Evolutionary conservation across 768 basidiomycete species (phyloP), one percentile per base, ranked within the genome.

Genomic region (Dioszegia aurantiaca): DNA sequence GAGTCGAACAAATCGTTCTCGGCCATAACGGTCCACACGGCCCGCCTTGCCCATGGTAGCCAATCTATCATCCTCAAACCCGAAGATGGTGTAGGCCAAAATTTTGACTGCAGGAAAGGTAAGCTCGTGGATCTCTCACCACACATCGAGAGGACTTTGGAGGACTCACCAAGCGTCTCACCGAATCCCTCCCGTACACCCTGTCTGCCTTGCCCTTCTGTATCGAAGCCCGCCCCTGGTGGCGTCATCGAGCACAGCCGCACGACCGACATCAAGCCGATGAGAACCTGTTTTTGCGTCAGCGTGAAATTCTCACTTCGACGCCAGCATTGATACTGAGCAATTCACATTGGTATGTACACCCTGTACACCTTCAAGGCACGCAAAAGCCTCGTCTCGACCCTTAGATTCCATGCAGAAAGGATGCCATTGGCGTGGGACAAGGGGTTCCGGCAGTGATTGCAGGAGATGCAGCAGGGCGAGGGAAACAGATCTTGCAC

Each of bases 361-460:
- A 23, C 59, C 57, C 11, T 44, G 49, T 4, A 73, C 54, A 5
- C 59, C 66, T 39, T 73, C 71, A 12, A 73, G 33, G 17, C 60
- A 52, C 0, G 69, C 71, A 54, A 70, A 73, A 6, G 68, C 71
- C n/a, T 63, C 67, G 47, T 73, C 71, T 21, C 71, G 36, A 51
- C 61, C 58, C 27, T 47, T 36, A 12, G 67, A 58, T 1, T 28
- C 44, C 14, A 61, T 31, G 45, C 68, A 70, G 42, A 48, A 40
- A 6, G 47, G 49, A 46, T 65, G 68, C 21, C 59, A 58, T 4
- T 42, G 40, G 3, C 44, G 28, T 1, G 70, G 70, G 19, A 72
- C 14, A 0, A 73, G 56, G 12, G 68, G 64, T 11, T 59, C 55
- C 0, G 68, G 68, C 6, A 68, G 26, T 26, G 45, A 28, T 4